phyloP scores from a whole-genome alignment of 2,329 filamentous ascomycete genomes.

The Hymenoscyphus albidus region DNA sequence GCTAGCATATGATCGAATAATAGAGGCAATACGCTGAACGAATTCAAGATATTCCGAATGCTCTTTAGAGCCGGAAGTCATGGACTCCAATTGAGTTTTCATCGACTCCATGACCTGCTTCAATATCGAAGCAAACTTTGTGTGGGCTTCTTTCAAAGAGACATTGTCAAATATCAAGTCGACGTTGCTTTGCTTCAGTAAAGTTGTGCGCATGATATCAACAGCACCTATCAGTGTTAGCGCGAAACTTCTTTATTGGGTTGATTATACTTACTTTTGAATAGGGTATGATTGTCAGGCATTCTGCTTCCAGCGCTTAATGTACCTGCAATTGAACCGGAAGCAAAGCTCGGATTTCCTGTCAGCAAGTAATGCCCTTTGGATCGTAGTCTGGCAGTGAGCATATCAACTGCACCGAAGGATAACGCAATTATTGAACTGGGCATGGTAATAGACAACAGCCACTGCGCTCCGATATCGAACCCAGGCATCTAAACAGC shows the following conservation, averaged over 20 bases:
- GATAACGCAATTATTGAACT: conserved; percentile 45
- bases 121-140: conserved; percentile 23
- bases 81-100: conserved; percentile 24
- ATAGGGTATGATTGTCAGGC: neutral
- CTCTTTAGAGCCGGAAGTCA: conserved; percentile 16
- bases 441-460: conserved; percentile 50
- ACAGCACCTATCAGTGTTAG: conserved; percentile 12
- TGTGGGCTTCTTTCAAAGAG: conserved; percentile 14
- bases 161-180: conserved; percentile 14
- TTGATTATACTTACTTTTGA: conserved; percentile 6
- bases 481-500: conserved; percentile 35
- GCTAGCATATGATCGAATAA: conserved; percentile 28
- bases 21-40: conserved; percentile 23
- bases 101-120: conserved; percentile 28
- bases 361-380: conserved; percentile 26
- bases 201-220: conserved; percentile 17
- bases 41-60: conserved; percentile 27
- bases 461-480: conserved; percentile 50
- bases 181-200: conserved; percentile 16
- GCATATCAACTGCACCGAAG: conserved; percentile 41
- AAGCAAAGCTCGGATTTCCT: neutral
- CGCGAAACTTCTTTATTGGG: neutral
- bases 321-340: neutral
- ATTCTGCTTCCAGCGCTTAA: neutral
- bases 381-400: conserved; percentile 10